Base-by-base conservation (phyloP, 1,284 basidiomycete species). In the Violaceomyces palustris region DNA sequence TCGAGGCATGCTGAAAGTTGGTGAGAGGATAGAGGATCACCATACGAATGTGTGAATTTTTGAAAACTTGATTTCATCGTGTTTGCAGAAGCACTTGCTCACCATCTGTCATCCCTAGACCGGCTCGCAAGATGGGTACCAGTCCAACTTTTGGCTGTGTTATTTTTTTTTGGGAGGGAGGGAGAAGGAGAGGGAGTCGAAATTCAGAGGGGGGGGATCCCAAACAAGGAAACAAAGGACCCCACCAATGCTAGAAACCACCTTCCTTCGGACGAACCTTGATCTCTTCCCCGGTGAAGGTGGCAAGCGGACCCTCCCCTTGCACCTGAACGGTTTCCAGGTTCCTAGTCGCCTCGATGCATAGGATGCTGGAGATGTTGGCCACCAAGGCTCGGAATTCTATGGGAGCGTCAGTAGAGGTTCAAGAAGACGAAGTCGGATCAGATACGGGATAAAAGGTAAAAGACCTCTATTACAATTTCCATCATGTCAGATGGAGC, bases 91-190 rank as follows among this genome's bases (percentile, higher is more conserved):
- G 17, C 15, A 27, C 8, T 8, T 8, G 9, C 29, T 37, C 23
- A 27, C 45, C 45, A 25, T 94, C 89, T 0, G 86, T 82, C 87
- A 97, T 91, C n/a, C 89, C 89, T 45, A 92, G 77, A 17, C 92
- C 92, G 12, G 92, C 92, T 38, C 92, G 83, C 44, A 97, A 77
- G 66, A 97, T 88, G 25, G 92, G 92, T 3, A 87, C 85, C 40
- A 97, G 75, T 6, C 88, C 92, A 47, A 97, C n/a, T n/a, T n/a
- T n/a, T n/a, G n/a, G n/a, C n/a, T n/a, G n/a, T n/a, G n/a, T n/a
- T n/a, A n/a, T n/a, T n/a, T n/a, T n/a, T n/a, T n/a, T n/a, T n/a
- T n/a, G n/a, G n/a, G n/a, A n/a, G n/a, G n/a, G n/a, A n/a, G n/a
- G n/a, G n/a, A n/a, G n/a, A n/a, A n/a, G n/a, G n/a, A n/a, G n/a